A percentile compares a stretch with the other conserved stretches of the same genome.
phyloP scores from a whole-genome alignment of 148 eudicot species.

The Chenopodium berlandieri region DNA sequence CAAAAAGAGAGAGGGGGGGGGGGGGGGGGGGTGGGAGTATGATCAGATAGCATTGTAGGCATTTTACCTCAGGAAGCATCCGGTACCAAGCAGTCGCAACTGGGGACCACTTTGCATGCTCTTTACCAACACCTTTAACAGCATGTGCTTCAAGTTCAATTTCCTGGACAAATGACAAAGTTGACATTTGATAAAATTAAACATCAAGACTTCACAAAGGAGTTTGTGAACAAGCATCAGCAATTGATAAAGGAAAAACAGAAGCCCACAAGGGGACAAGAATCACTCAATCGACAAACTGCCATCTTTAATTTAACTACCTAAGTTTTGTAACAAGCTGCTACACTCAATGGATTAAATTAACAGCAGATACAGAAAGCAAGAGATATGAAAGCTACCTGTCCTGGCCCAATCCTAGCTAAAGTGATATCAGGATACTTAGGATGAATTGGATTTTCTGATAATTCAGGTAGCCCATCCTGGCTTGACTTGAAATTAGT shows the following conservation, averaged over 20 bases:
- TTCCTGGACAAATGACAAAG: constrained; percentile 46
- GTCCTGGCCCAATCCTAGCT: constrained; percentile 81
- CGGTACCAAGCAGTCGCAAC: constrained; percentile 99
- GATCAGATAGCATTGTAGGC: not conserved
- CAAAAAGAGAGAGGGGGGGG: not conserved
- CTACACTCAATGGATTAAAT: not conserved
- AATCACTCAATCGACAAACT: not conserved
- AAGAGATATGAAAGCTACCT: constrained; percentile 40
- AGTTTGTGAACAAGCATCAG: not conserved
- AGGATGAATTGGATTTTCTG: constrained; percentile 56
- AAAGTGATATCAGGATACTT: constrained; percentile 54
- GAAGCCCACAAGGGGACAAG: not conserved
- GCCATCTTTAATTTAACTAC: not conserved
- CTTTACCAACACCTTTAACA: constrained; percentile 83
- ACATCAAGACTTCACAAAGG: not conserved
- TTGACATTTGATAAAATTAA: not conserved
- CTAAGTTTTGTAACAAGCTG: not conserved
- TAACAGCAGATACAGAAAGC: not conserved
- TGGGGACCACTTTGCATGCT: constrained; percentile 98
- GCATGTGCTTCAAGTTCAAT: constrained; percentile 98
- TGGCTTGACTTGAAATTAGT: constrained; percentile 83
- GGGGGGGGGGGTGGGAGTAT: not conserved
- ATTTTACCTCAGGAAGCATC: constrained; percentile 89
- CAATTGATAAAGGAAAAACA: not conserved
- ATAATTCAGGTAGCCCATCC: constrained; percentile 60